Evolutionary conservation across 1,139 yeast species (phyloP), one percentile per base, ranked within the genome.

Genomic region (Lodderomyces pseudojiufengensis): DNA sequence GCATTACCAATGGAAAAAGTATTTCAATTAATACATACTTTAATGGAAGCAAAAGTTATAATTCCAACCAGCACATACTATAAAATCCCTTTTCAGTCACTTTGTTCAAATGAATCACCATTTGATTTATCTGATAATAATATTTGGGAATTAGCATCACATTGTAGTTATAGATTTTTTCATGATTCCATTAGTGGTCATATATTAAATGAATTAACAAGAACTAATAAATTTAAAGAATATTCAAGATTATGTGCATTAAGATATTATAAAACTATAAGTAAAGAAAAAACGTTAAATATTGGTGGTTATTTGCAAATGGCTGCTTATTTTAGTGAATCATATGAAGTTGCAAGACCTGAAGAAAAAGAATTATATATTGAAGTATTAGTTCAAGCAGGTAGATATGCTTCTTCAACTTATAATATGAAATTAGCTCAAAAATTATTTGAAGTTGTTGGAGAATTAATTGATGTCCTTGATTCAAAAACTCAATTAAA

Each of bases 81-180:
- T 49, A 75, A 74, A 44, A 56, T 73, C 23, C 79, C 80, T 4
- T 70, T 73, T 42, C 68, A 69, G 40, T 38, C 59, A 16, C 39
- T 63, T 25, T 55, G 65, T 14, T 51, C 59, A 2, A 50, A 52
- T 3, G 57, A 56, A 1, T 57, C 61, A 26, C 66, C 73, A 0
- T 65, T 73, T 34, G 61, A 61, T 3, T 39, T 74, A n/a, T 48
- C 59, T 4, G 65, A 64, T 13, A 49, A 57, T 2, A 61, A 60
- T 30, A 52, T 70, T 7, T 54, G 64, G 46, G 59, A 59, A 14
- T 54, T 75, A 27, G 62, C 76, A 0, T 54, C 59, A 3, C 49
- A 54, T 31, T 46, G 66, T 11, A 46, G 44, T 36, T 73, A 46
- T 51, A 60, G 40, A 36, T 73, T 55, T 54, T 46, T 51, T 42